phyloP scores from a whole-genome alignment of 371 early-diverging fungal species.

The Actinomortierella ambigua region DNA sequence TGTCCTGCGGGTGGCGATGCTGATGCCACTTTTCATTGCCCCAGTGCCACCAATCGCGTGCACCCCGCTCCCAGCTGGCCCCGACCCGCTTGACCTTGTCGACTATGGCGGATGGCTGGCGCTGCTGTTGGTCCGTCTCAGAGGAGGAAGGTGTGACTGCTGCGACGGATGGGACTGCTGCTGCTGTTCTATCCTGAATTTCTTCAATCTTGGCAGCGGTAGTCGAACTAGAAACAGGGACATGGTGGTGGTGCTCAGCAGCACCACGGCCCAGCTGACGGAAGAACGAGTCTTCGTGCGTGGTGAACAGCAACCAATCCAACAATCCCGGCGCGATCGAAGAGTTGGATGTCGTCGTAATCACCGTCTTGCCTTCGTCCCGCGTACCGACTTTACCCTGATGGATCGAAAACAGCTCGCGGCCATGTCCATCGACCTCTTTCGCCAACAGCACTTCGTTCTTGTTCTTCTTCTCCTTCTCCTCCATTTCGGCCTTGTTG shows the following conservation, averaged over 20 bases:
- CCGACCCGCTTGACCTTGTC: conserved; percentile 44
- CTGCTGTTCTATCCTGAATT: too few relatives aligned
- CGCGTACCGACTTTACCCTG: conserved; percentile 29
- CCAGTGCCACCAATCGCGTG: conserved; percentile 34
- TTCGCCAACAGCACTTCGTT: not conserved
- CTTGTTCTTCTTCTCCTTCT: conserved; percentile 8
- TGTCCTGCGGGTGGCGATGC: conserved; percentile 13
- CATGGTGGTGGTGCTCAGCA: not conserved
- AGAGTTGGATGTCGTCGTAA: conserved; percentile 17
- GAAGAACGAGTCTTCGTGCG: conserved; percentile 47
- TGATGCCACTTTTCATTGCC: not conserved
- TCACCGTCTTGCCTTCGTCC: conserved; percentile 44
- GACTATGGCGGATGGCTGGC: conserved; percentile 16
- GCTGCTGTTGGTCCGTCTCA: too few relatives aligned
- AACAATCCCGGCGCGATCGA: conserved; percentile 26
- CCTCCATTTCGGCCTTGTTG: too few relatives aligned
- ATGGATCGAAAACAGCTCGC: conserved; percentile 25
- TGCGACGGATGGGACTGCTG: too few relatives aligned
- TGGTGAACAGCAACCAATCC: conserved; percentile 33
- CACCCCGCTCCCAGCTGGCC: conserved; percentile 32
- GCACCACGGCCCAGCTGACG: conserved; percentile 18
- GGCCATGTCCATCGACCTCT: conserved; percentile 2
- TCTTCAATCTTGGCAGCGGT: too few relatives aligned
- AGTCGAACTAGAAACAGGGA: too few relatives aligned
- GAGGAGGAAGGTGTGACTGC: too few relatives aligned